Base-by-base conservation (phyloP, 1,284 basidiomycete genomes). In the Ceratobasidium sp. region DNA sequence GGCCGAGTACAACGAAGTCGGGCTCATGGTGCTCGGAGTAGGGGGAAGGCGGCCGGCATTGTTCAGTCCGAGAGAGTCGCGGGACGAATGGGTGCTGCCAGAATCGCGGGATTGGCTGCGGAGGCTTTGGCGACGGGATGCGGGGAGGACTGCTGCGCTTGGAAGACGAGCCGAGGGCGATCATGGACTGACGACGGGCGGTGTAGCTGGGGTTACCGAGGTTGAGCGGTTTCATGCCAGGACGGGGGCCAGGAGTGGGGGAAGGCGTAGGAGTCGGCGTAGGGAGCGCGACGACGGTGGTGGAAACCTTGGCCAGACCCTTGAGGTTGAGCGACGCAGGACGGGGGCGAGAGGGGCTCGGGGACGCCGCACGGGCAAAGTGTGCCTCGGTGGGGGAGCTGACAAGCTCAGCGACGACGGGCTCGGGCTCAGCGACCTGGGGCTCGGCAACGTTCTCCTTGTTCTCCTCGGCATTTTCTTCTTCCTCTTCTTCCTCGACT, bases 401-500 rank as follows among this genome's bases (percentile, higher is more conserved):
- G 6, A 42, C 43, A 8, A 67, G 29, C 12, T 68, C 45, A 32
- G 55, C 38, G n/a, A 47, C 15, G 74, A 74, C 43, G 71, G 47
- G 40, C 74, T 71, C 13, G 75, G 73, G 40, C 56, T 62, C 22
- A 74, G 72, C 5, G 71, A 34, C 7, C 20, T 27, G 38, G 20
- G 25, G n/a, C 6, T 38, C 17, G 31, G 27, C 10, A 10, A 55
- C 13, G 22, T 34, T 47, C 58, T 69, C 60, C 56, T 70, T 69
- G 52, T 60, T 42, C n/a, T n/a, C n/a, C n/a, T n/a, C 45, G 10
- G 22, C 34, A 50, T 68, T 69, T 35, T 90, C 75, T 20, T 74
- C 90, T 47, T 92, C 91, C 64, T 92, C 90, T 38, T 92, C 90
- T 73, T 92, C 91, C 76, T 93, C 91, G 35, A 92, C 78, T 32